Conservation (phyloP, 345 rosid genomes). For the Brassica incana region DNA sequence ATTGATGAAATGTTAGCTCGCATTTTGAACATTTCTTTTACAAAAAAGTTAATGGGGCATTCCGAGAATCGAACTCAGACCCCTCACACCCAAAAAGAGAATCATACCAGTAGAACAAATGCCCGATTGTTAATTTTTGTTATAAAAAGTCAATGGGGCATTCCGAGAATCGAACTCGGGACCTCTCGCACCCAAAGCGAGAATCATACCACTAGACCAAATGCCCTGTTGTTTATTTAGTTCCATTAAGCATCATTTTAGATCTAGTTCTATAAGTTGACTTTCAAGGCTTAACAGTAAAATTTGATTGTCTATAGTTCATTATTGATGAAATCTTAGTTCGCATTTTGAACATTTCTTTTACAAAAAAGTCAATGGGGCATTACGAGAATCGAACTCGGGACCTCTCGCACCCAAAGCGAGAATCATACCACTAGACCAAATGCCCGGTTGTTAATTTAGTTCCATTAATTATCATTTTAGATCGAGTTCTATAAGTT, state of each 20-base stretch:
- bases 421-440: neutral
- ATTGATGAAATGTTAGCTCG: neutral
- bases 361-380: neutral
- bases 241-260: no score
- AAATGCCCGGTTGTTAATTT: neutral
- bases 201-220: slow-evolving; percentile 83
- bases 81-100: neutral
- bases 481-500: neutral
- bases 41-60: neutral
- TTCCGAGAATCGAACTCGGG: slow-evolving; percentile 40
- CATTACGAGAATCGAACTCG: neutral
- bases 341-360: neutral
- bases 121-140: neutral
- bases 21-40: neutral
- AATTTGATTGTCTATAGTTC: neutral
- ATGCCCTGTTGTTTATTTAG: slow-evolving; percentile 40
- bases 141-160: slow-evolving; percentile 11
- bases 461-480: neutral
- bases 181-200: slow-evolving; percentile 84
- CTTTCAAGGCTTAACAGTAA: neutral
- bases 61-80: neutral
- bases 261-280: neutral
- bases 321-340: neutral
- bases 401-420: neutral
- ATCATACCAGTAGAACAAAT: neutral